Conservation (phyloP, 176 grass and related monocot genomes). For the Dactylis glomerata region DNA sequence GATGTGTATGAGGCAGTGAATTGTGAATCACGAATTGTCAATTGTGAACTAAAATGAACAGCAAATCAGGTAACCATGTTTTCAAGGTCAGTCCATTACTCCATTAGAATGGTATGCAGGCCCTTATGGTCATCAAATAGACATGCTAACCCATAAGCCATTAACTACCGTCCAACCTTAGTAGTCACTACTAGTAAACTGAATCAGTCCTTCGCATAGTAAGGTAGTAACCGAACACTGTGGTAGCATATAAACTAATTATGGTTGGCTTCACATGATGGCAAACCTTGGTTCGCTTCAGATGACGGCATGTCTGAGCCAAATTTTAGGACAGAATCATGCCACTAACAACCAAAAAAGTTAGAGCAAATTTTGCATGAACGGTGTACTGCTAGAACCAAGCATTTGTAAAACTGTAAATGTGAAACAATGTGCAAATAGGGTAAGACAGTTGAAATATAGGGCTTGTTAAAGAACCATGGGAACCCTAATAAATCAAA, state of each 20-base stretch:
- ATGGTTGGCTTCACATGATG: no score
- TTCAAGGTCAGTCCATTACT: not conserved
- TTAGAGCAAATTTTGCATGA: constrained; percentile 4
- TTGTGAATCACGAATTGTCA: not conserved
- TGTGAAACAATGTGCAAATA: not conserved
- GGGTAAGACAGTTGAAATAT: not conserved
- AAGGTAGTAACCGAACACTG: not conserved
- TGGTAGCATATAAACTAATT: not conserved
- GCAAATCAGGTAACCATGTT: not conserved
- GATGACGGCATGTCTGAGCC: not conserved
- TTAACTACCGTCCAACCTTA: not conserved
- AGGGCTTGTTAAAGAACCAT: not conserved
- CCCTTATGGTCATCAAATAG: not conserved
- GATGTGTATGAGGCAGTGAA: not conserved
- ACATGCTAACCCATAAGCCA: not conserved
- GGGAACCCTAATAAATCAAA: not conserved
- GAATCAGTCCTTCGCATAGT: not conserved
- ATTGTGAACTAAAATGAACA: not conserved
- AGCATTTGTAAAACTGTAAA: constrained; percentile 2
- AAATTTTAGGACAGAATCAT: not conserved
- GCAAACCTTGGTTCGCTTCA: not conserved
- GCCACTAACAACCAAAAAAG: not conserved
- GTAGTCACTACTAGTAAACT: not conserved
- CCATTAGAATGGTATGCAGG: not conserved
- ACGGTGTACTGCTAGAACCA: not conserved